Conservation (phyloP, 2,329 filamentous ascomycete species). For the Rhynchosporium graminicola region DNA sequence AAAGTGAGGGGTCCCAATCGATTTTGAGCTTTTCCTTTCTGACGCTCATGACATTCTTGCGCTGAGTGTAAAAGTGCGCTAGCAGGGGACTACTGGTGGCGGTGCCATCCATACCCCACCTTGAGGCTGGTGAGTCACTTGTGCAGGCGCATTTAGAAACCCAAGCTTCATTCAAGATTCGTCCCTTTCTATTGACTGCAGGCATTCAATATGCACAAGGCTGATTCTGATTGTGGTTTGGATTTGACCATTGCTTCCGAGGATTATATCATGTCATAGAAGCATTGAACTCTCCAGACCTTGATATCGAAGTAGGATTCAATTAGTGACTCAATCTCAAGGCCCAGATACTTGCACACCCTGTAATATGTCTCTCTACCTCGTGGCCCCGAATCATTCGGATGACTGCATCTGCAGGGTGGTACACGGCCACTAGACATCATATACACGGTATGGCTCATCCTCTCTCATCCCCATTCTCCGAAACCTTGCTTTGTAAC, state of each 20-base stretch:
- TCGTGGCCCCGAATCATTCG: neutral
- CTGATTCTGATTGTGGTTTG: too few species aligned
- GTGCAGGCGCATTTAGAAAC: neutral
- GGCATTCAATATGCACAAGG: too few species aligned
- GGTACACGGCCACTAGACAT: neutral
- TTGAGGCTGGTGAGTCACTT: constrained; percentile 15
- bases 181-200: neutral
- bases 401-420: neutral
- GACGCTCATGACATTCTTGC: constrained; percentile 10
- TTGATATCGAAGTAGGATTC: neutral
- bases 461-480: constrained; percentile 4
- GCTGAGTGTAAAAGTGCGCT: neutral
- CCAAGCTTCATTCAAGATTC: neutral
- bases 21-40: neutral
- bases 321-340: neutral
- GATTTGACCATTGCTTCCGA: neutral
- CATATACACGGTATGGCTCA: constrained; percentile 10
- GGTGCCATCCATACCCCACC: neutral
- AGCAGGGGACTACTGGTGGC: constrained; percentile 7
- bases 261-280: too few species aligned
- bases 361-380: neutral
- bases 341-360: neutral
- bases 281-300: too few species aligned
- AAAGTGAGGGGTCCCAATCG: neutral
- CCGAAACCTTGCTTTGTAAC: neutral